Base-by-base conservation (phyloP, 2,329 filamentous ascomycete genomes). In the Aspergillus flavus region DNA sequence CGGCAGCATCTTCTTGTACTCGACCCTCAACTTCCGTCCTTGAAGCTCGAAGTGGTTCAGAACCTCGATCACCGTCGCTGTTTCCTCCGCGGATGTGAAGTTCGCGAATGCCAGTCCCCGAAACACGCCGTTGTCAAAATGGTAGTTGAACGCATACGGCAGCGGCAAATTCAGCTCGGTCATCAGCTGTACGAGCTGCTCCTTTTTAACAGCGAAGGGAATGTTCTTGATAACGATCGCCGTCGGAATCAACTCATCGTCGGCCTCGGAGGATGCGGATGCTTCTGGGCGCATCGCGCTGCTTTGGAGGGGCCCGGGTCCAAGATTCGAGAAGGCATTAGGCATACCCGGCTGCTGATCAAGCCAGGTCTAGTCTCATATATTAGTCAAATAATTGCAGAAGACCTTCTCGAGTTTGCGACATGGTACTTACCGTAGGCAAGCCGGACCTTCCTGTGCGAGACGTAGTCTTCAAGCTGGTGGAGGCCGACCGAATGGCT, bases 201-300 rank as follows among this genome's bases (percentile, higher is more conserved):
- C 95, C 81, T 98, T 98, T 79, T 97, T 94, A 62, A 98, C 93
- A 32, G 96, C 95, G 77, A 99, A 99, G 0, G 96, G 95, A 43
- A 99, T 99, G 76, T 99, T 99, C 83, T 99, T 99, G 81, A 99
- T 98, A 63, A 99, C 95, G 71, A 99, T 98, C 60, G 95, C 95
- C 4, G 95, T 99, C 3, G 94, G 94, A 64, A 99, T 99, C 64
- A 99, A 87, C 81, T 98, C 94, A 69, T 97, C 94, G 52, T 83
- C 82, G 39, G 69, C 72, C 56, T 83, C 81, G 36, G 75, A 76
- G 19, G 74, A 75, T 58, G 74, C 73, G 30, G 77, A 75, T 61
- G 74, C 67, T 61, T 82, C 80, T 59, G 78, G 73, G 41, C 80
- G 80, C 64, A 80, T 73, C 46, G 78, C 76, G 58, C 74, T 76